Conservation (phyloP, 2,329 filamentous ascomycete species). For the Periconia macrospinosa region DNA sequence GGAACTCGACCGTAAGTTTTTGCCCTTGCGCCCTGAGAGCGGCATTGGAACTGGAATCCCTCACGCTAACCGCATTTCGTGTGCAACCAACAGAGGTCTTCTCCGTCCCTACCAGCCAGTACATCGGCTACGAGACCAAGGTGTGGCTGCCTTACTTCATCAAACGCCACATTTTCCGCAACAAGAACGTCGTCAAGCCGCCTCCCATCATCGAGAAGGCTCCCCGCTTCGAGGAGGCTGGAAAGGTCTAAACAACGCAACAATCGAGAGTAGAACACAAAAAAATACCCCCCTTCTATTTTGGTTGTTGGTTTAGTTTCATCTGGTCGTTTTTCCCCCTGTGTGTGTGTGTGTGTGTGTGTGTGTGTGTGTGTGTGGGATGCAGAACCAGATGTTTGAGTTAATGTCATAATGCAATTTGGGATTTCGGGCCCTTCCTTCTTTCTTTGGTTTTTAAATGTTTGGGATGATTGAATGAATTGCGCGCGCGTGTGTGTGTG, state of each 20-base stretch:
- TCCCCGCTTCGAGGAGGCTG: not conserved
- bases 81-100: constrained; percentile 28
- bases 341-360: too few relatives aligned
- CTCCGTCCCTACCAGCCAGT: constrained; percentile 38
- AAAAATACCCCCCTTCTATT: too few relatives aligned
- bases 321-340: too few relatives aligned
- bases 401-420: too few relatives aligned
- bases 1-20: constrained; percentile 29
- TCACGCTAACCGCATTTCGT: not conserved
- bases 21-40: not conserved
- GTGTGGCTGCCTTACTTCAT: constrained; percentile 48
- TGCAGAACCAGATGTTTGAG: too few relatives aligned
- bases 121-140: constrained; percentile 43
- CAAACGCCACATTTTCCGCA: constrained; percentile 43
- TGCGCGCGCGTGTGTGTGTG: too few relatives aligned
- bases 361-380: too few relatives aligned
- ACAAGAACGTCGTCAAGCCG: constrained; percentile 23
- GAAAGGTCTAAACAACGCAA: not conserved
- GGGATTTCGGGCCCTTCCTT: too few relatives aligned
- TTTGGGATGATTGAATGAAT: too few relatives aligned
- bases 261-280: too few relatives aligned
- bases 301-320: too few relatives aligned
- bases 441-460: too few relatives aligned
- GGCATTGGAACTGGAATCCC: not conserved
- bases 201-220: constrained; percentile 27